phyloP scores from a whole-genome alignment of 2,329 filamentous ascomycete species.

The Keithomyces neogunnii region DNA sequence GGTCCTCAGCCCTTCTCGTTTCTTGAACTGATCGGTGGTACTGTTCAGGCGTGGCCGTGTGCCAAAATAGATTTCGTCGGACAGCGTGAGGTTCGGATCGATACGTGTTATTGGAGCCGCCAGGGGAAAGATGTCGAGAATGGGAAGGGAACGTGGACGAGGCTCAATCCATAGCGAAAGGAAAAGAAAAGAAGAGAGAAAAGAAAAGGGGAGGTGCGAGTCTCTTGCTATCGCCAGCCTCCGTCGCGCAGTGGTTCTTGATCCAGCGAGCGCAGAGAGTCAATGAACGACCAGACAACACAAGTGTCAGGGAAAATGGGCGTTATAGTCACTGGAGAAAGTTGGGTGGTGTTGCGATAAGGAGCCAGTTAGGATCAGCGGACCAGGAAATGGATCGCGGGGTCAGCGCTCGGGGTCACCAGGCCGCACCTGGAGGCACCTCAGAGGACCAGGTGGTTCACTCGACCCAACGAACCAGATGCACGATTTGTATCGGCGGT shows the following conservation, averaged over 20 bases:
- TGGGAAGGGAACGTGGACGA: not conserved
- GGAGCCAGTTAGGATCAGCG: not conserved
- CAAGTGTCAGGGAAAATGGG: not conserved
- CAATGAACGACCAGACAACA: not conserved
- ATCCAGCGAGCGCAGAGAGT: slow-evolving; percentile 4
- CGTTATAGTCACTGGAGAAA: slow-evolving; percentile 1
- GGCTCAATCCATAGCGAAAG: not conserved
- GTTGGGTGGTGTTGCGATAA: slow-evolving; percentile 6
- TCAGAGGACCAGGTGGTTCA: slow-evolving; percentile 2
- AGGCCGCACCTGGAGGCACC: slow-evolving; percentile 4
- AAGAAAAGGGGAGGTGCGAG: not conserved
- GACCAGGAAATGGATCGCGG: not conserved
- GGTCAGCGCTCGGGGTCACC: slow-evolving; percentile 6
- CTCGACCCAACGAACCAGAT: slow-evolving; percentile 1
- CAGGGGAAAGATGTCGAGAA: not conserved
- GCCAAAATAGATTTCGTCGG: not conserved
- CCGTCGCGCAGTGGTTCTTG: slow-evolving; percentile 2
- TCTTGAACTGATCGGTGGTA: not conserved
- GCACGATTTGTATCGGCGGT: not conserved
- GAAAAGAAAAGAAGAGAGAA: not conserved
- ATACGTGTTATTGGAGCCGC: not conserved
- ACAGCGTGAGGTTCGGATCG: not conserved
- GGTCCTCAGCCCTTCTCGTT: too few species aligned
- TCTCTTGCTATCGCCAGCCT: slow-evolving; percentile 1
- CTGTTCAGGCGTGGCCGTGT: not conserved